Percentiles rank a stretch among this genome's conserved stretches.
Evolutionary conservation across 73 alveolate genomes (phyloP).

Genomic region (Strombidium stylifer): DNA sequence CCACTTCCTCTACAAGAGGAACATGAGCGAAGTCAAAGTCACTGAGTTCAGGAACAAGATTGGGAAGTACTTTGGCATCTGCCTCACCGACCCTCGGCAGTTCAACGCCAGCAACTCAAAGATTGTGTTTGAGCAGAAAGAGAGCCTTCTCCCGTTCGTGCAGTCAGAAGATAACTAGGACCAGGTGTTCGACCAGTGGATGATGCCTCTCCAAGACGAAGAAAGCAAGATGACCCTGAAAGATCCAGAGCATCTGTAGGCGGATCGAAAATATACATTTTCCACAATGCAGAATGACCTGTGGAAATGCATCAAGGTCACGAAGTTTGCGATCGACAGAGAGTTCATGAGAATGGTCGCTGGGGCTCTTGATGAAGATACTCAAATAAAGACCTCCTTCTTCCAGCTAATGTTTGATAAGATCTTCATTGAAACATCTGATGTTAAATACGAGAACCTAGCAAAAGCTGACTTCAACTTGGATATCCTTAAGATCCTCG

Average conservation of each 20-base stretch:
- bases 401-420: conserved; percentile 15
- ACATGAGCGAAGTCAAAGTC: background rate
- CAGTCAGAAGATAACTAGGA: background rate
- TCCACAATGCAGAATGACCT: conserved; percentile 6
- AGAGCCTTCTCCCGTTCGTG: conserved; percentile 3
- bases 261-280: background rate
- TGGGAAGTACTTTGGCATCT: conserved; percentile 6
- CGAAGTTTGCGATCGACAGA: background rate
- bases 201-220: no score
- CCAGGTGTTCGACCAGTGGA: background rate
- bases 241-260: background rate
- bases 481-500: conserved; percentile 16
- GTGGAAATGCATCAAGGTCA: conserved; percentile 18
- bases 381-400: background rate
- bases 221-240: no score
- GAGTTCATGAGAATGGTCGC: conserved; percentile 8
- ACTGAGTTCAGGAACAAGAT: conserved; percentile 4
- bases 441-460: conserved; percentile 11
- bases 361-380: conserved; percentile 6
- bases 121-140: background rate
- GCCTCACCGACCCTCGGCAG: conserved; percentile 5
- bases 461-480: conserved; percentile 15
- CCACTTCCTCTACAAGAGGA: conserved; percentile 11
- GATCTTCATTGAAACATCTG: conserved; percentile 5
- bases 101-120: background rate